Conservation (phyloP, 108 stramenopile species). For the Skeletonema tropicum region DNA sequence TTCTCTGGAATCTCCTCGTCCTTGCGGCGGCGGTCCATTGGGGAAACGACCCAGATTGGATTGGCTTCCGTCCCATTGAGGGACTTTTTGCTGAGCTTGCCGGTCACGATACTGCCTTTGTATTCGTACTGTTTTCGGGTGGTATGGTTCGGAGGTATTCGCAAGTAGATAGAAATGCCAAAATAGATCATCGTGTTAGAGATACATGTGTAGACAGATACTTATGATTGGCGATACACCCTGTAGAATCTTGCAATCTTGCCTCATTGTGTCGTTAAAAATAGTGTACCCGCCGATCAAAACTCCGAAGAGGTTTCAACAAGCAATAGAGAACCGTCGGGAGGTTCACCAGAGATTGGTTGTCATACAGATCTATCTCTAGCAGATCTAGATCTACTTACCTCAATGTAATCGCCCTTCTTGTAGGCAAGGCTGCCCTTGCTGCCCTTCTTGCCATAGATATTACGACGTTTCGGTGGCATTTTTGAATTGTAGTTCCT, state of each 20-base stretch:
- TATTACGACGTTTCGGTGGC: slow-evolving; percentile 6
- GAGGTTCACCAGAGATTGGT: neutral
- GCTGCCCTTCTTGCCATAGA: neutral
- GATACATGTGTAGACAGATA: neutral
- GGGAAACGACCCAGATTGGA: slow-evolving; percentile 39
- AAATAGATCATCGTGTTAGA: slow-evolving; percentile 1
- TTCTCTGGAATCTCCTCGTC: slow-evolving; percentile 41
- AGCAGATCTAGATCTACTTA: slow-evolving; percentile 10
- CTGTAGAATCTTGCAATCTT: no score
- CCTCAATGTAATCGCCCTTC: slow-evolving; percentile 44
- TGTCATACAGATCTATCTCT: neutral
- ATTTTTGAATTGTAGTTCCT: neutral
- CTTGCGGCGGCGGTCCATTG: slow-evolving; percentile 37
- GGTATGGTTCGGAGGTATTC: neutral
- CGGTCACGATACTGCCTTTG: slow-evolving; percentile 43
- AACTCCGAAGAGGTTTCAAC: no score
- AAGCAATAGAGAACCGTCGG: no score
- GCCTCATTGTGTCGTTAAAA: no score
- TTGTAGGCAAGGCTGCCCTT: slow-evolving; percentile 27
- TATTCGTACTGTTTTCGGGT: slow-evolving; percentile 22
- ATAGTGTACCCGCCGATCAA: no score
- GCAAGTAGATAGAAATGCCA: slow-evolving; percentile 3
- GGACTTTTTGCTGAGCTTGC: slow-evolving; percentile 37
- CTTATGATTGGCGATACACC: no score
- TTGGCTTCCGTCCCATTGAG: slow-evolving; percentile 10